A percentile compares a stretch with the other conserved stretches of the same genome.
Evolutionary conservation across 2,329 filamentous ascomycete genomes (phyloP).

Genomic region (Aspergillus sojae): DNA sequence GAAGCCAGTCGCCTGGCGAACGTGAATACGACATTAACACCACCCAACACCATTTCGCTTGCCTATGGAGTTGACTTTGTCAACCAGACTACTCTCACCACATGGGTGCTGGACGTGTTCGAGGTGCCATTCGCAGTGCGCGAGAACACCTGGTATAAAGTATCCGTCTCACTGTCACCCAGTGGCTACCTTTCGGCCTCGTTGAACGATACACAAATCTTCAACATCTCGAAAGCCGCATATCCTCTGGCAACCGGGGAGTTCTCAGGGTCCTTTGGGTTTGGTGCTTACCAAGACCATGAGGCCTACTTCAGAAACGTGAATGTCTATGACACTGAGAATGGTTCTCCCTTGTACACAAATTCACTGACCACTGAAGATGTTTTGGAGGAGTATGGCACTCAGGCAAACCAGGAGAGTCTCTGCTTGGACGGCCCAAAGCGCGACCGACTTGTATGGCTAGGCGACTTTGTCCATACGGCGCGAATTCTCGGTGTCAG

Average conservation of each 20-base stretch:
- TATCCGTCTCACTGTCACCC: not conserved
- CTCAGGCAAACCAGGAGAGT: slow-evolving; percentile 28
- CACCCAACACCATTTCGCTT: not conserved
- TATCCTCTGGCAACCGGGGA: not conserved
- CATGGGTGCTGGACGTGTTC: not conserved
- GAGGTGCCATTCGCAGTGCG: not conserved
- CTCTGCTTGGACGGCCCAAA: slow-evolving; percentile 57
- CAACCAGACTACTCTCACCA: not conserved
- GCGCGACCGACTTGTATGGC: slow-evolving; percentile 52
- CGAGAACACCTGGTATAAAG: not conserved
- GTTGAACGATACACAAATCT: not conserved
- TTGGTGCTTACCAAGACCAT: slow-evolving; percentile 25
- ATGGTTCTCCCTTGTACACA: slow-evolving; percentile 18
- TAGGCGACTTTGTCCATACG: slow-evolving; percentile 24
- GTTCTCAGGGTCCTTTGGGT: not conserved
- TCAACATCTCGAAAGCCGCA: not conserved
- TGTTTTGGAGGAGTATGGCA: slow-evolving; percentile 19
- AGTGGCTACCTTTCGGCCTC: not conserved
- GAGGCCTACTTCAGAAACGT: slow-evolving; percentile 18
- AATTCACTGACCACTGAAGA: slow-evolving; percentile 12
- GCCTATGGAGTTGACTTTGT: not conserved
- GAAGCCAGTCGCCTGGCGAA: not conserved
- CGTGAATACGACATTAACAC: not conserved
- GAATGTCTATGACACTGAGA: slow-evolving; percentile 13
- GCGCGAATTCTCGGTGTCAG: slow-evolving; percentile 19